Conservation (phyloP, 2,329 filamentous ascomycete genomes). For the Penicillium sp. region DNA sequence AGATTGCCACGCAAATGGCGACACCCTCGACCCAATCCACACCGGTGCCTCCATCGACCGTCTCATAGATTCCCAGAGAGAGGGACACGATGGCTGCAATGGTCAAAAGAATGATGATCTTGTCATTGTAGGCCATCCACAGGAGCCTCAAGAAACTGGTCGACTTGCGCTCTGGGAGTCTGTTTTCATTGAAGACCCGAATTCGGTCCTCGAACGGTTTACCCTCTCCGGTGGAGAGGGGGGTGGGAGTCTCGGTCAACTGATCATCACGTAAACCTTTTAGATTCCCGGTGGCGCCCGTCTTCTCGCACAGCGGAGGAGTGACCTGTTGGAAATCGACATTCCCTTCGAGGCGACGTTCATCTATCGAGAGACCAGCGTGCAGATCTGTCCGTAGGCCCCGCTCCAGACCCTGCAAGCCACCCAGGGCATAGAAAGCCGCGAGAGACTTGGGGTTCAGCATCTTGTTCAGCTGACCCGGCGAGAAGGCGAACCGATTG, state of each 20-base stretch:
- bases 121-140: constrained; percentile 69
- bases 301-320: constrained; percentile 14
- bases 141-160: constrained; percentile 55
- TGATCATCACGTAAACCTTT: not conserved
- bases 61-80: constrained; percentile 64
- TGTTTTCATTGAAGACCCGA: constrained; percentile 56
- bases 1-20: constrained; percentile 59
- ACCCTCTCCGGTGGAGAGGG: constrained; percentile 11
- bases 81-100: constrained; percentile 63
- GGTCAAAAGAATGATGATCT: constrained; percentile 64
- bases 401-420: constrained; percentile 69
- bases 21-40: constrained; percentile 65
- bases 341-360: constrained; percentile 57
- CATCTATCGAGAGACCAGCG: constrained; percentile 70
- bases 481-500: constrained; percentile 77
- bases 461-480: constrained; percentile 75
- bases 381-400: constrained; percentile 68
- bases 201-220: constrained; percentile 51
- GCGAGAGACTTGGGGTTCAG: constrained; percentile 81
- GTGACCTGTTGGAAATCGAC: constrained; percentile 69
- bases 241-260: not conserved
- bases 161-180: constrained; percentile 57
- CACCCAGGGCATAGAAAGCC: constrained; percentile 75
- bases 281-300: constrained; percentile 10
- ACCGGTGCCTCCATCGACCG: constrained; percentile 45